Percentiles rank a stretch among this genome's conserved stretches.
Evolutionary conservation across 164 flowering plant species (phyloP).

Genomic region (Sedum album): DNA sequence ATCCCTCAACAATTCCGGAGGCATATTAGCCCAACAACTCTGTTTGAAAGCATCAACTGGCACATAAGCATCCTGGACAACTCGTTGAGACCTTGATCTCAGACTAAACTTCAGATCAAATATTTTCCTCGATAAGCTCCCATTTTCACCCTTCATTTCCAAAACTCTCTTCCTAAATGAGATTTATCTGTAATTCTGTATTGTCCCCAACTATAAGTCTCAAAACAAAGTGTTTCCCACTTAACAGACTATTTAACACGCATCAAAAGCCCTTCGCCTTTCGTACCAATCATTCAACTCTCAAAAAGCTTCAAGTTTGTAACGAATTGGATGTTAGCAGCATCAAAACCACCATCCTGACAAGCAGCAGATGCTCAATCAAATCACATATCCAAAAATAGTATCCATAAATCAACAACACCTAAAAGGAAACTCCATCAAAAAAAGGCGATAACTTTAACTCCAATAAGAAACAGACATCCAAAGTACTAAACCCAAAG

Average conservation of each 20-base stretch:
- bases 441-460: not conserved
- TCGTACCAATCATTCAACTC: not conserved
- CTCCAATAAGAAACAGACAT: not conserved
- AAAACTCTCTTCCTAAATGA: slow-evolving; percentile 41
- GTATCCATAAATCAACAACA: not conserved
- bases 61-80: slow-evolving; percentile 39
- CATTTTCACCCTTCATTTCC: slow-evolving; percentile 67
- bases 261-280: not conserved
- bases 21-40: slow-evolving; percentile 74
- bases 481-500: not conserved
- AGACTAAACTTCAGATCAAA: slow-evolving; percentile 54
- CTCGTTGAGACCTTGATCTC: slow-evolving; percentile 66
- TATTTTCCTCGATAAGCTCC: slow-evolving; percentile 64
- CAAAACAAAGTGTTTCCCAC: no score
- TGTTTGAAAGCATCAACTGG: slow-evolving; percentile 45
- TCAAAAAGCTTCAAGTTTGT: not conserved
- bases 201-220: no score
- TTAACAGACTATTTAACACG: not conserved
- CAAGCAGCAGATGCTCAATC: not conserved
- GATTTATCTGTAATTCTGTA: slow-evolving; percentile 16
- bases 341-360: not conserved
- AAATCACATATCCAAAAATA: not conserved
- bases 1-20: slow-evolving; percentile 60
- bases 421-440: not conserved
- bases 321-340: not conserved